Base-by-base conservation (phyloP, 148 eudicot genomes). In the Tetragonia tetragonoides region DNA sequence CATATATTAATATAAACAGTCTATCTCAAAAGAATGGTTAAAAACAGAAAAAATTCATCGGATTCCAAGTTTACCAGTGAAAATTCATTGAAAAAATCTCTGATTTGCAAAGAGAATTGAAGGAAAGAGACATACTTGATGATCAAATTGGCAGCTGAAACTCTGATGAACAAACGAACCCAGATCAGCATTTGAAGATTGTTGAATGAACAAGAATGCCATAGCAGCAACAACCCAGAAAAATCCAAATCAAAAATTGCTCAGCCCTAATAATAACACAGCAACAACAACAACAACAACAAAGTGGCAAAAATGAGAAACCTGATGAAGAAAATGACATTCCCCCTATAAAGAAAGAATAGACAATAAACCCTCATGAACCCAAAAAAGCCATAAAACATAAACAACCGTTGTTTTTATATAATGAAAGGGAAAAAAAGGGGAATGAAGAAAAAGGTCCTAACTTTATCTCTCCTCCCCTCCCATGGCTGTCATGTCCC, bases 51-150 rank as follows among this genome's bases (percentile, higher is more conserved):
- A 73, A 72, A 80, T 80, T 81, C 93, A 92, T 90, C 92, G 93
- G 95, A 90, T 92, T 86, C 97, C 87, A 23, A 77, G 78, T 68
- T 41, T 40, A 80, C 85, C 81, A 84, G 68, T 73, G 60, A 68
- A 75, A 83, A 72, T n/a, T 87, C 90, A 89, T 84, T 74, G 23
- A 69, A 76, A 72, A 70, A 87, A 77, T 74, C 69, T 74, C 73
- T 66, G 75, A 53, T 51, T 70, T 44, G 20, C 44, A 37, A 83
- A 75, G 62, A 37, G 74, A 83, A 75, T 14, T 41, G 85, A 77
- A 81, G 78, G 51, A 73, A 79, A 78, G 64, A 66, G 10, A 75
- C 88, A 81, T 72, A 77, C 83, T 85, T 70, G 80, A 75, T 73
- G 82, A 70, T 70, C 73, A 85, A 87, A 83, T 73, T 60, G 77